A percentile compares a stretch with the other conserved stretches of the same genome.
phyloP scores from a whole-genome alignment of 345 rosid genomes.

The Lenwebbia sp. region DNA sequence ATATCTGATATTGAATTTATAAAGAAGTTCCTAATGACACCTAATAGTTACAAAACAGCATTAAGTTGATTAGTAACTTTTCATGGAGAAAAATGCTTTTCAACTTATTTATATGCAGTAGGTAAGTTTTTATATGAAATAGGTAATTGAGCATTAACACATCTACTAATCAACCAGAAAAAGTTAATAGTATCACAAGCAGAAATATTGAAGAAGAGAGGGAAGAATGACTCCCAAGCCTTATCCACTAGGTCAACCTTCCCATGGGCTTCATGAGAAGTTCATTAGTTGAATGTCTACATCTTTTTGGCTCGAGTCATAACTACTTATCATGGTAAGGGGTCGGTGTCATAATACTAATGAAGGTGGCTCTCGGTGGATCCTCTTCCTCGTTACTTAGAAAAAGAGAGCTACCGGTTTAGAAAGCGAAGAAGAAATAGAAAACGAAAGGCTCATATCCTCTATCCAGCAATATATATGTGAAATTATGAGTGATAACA shows the following conservation, averaged over 20 bases:
- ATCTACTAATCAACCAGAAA: background rate
- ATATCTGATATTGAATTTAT: background rate
- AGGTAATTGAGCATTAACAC: background rate
- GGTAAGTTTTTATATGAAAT: background rate
- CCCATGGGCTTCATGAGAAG: background rate
- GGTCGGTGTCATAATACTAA: background rate
- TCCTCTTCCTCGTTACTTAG: background rate
- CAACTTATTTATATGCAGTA: background rate
- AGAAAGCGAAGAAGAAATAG: background rate
- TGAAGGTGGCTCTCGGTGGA: accelerated
- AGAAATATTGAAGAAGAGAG: background rate
- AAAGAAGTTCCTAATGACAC: background rate
- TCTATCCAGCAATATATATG: background rate
- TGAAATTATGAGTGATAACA: background rate
- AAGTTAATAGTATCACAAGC: too few species aligned
- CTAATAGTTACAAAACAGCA: background rate
- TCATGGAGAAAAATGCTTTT: background rate
- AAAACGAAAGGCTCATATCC: background rate
- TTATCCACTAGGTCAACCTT: background rate
- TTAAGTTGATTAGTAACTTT: background rate
- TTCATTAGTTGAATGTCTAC: background rate
- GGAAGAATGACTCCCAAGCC: background rate
- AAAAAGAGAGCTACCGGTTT: background rate
- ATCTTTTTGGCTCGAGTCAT: background rate
- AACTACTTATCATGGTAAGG: background rate